Base-by-base conservation (phyloP, 2,329 filamentous ascomycete genomes). In the Sphaerostilbella broomeana region DNA sequence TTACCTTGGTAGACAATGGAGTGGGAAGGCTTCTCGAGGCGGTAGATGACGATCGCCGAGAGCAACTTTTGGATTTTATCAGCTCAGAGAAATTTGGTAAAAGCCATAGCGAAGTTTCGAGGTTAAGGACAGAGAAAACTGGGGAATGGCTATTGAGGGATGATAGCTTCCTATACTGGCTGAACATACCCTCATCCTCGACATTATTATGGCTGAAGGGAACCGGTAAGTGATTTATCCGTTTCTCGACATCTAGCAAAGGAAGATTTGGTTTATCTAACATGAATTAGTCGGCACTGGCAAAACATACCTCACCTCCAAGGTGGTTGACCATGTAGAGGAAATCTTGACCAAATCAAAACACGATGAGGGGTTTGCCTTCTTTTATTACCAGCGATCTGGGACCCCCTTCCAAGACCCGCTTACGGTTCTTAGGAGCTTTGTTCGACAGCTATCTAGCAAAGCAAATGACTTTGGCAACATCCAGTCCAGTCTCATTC, bases 371-470 rank as follows among this genome's bases (percentile, higher is more conserved):
- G 46, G 36, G 1, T 36, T 51, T 20, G 48, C 48, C 1, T 48
- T 34, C 22, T 51, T 51, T 6, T 49, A 51, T 7, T 51, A 47
- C 24, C 38, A 44, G 7, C 39, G 43, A 16, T 45, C 37, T 15
- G 45, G 35, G 9, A 5, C 27, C 1, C 35, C 42, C 4, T 37
- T 48, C 18, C 36, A 38, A 32, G 32, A 51, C 2, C 43, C 45
- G 4, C 19, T 40, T 1, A n/a, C 18, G 8, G 31, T 48, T 9
- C 26, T 51, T 3, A 43, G 31, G 26, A 49, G 47, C 17, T 28
- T 46, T 6, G 36, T 48, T 18, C 43, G 48, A 6, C 48, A 51
- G 20, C n/a, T 51, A 4, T 36, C 37, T 12, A 11, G 37, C 4
- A 31, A 34, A 8, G 26, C 30, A 3, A 16, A 30, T 12, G 22